phyloP scores from a whole-genome alignment of 106 monocot genomes.

The Apostasia shenzhenica region DNA sequence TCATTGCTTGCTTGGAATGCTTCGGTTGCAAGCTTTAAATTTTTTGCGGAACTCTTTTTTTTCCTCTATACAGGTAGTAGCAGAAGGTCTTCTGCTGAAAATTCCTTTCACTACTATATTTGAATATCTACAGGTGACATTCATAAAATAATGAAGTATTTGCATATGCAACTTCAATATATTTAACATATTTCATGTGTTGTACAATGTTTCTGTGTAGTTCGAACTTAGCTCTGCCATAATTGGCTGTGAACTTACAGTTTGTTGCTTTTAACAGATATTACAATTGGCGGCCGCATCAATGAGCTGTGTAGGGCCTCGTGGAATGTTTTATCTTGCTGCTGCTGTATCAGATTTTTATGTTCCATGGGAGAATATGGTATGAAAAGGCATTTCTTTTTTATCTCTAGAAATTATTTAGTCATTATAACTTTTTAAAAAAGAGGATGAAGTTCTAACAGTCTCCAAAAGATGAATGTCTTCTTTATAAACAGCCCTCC shows the following conservation, averaged over 20 bases:
- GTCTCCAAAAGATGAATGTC: too few species aligned
- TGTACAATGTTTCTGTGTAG: neutral
- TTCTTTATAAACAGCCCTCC: too few species aligned
- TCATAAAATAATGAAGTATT: neutral
- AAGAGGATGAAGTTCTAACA: neutral
- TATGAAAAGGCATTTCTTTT: constrained; percentile 13
- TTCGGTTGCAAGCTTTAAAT: neutral
- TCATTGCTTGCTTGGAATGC: neutral
- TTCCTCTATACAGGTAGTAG: constrained; percentile 55
- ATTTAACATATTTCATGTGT: neutral
- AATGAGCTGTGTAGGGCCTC: constrained; percentile 43
- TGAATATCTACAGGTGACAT: constrained; percentile 90
- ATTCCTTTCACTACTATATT: constrained; percentile 93
- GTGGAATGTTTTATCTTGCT: constrained; percentile 89
- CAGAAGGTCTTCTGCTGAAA: constrained; percentile 60
- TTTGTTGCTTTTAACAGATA: constrained; percentile 34
- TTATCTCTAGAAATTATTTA: neutral
- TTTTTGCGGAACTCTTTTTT: constrained; percentile 1
- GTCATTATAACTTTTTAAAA: neutral
- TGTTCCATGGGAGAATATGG: constrained; percentile 97
- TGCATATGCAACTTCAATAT: neutral
- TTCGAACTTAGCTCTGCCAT: neutral
- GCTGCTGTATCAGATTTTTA: constrained; percentile 98
- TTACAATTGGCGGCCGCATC: constrained; percentile 65
- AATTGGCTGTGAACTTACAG: neutral